phyloP scores from a whole-genome alignment of 768 basidiomycete species.

The Mycena chlorophos region DNA sequence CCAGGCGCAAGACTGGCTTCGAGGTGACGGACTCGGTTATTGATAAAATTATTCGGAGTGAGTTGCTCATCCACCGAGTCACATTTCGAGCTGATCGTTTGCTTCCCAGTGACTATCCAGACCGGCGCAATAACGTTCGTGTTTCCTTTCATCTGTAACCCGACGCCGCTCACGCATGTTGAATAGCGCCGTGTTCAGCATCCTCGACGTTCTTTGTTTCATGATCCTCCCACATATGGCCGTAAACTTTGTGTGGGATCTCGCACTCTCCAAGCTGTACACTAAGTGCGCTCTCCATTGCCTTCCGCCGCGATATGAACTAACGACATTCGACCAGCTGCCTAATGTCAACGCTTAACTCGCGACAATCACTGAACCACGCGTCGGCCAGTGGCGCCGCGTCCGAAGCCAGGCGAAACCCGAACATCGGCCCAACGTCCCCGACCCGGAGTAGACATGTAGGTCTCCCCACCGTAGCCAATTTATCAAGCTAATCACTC shows the following conservation, averaged over 20 bases:
- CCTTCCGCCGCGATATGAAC: background rate
- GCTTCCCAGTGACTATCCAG: slow-evolving; percentile 18
- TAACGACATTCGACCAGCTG: slow-evolving; percentile 35
- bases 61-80: background rate
- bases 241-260: slow-evolving; percentile 49
- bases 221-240: slow-evolving; percentile 11
- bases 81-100: background rate
- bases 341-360: slow-evolving; percentile 49
- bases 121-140: slow-evolving; percentile 21
- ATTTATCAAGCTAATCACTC: background rate
- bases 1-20: slow-evolving; percentile 21
- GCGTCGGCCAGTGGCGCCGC: slow-evolving; percentile 23
- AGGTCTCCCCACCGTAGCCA: background rate
- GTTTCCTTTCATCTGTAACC: background rate
- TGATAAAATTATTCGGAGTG: slow-evolving; percentile 22
- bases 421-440: slow-evolving; percentile 20
- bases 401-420: slow-evolving; percentile 26
- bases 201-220: slow-evolving; percentile 15
- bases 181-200: slow-evolving; percentile 9
- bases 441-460: slow-evolving; percentile 12
- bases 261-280: slow-evolving; percentile 50
- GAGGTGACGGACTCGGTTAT: slow-evolving; percentile 20
- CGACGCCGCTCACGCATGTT: background rate
- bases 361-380: slow-evolving; percentile 37
- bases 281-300: background rate